These are phyloP conservation scores for Aureococcus anophagefferens DNA, from an alignment of 108 stramenopile genomes.

Conservation along the genomic window DNA sequence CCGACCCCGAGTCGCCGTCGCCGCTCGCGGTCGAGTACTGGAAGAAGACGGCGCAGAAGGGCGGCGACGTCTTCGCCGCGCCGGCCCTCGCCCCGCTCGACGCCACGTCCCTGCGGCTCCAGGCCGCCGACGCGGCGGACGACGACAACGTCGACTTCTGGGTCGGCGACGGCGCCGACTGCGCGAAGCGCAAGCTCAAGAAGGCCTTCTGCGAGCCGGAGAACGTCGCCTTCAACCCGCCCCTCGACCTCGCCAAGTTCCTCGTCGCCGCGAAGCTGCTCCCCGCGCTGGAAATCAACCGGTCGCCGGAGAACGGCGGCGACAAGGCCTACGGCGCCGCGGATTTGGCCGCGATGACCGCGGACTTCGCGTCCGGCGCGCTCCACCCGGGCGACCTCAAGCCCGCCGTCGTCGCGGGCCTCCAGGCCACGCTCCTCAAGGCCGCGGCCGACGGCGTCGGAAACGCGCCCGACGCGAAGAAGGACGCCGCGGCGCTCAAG, in stretches of 20 bases:
- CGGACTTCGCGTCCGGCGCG: conserved; percentile 64
- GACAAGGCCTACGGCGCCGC: conserved; percentile 57
- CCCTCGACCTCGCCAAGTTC: conserved; percentile 52
- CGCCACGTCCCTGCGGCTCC: not conserved
- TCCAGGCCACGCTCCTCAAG: conserved; percentile 65
- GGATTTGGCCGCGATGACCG: conserved; percentile 52
- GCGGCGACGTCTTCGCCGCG: conserved; percentile 67
- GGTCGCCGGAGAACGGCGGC: conserved; percentile 72
- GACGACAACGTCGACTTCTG: not conserved
- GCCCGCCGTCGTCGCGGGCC: conserved; percentile 52
- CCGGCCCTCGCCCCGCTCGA: conserved; percentile 17
- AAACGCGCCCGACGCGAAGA: conserved; percentile 64
- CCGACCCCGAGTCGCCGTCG: not conserved
- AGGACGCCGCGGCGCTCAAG: conserved; percentile 73
- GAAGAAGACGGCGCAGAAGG: conserved; percentile 34
- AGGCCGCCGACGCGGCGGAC: not conserved
- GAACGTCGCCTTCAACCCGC: conserved; percentile 73
- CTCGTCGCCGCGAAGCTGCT: conserved; percentile 34
- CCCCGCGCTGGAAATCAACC: conserved; percentile 41
- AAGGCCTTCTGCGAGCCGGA: conserved; percentile 96
- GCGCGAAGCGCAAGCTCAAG: conserved; percentile 91
- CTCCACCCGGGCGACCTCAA: conserved; percentile 95
- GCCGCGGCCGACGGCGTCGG: conserved; percentile 71
- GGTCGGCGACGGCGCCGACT: conserved; percentile 1
- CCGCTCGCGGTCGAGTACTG: not conserved